Evolutionary conservation across 2,329 filamentous ascomycete genomes (phyloP).

Genomic region (Paradendryphiella salina): DNA sequence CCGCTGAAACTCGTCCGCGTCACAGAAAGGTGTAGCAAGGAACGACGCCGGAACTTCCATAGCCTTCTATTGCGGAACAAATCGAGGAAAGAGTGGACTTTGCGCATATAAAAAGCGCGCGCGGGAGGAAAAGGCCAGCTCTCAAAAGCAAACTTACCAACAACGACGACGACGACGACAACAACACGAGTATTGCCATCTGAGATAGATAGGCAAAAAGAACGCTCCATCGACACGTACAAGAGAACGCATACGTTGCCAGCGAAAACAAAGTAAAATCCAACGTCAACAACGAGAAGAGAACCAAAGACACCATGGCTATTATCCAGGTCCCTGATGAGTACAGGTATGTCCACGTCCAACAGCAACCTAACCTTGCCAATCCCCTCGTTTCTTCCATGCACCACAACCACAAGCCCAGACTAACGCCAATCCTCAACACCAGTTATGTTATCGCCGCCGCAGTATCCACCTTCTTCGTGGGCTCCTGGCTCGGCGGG

Average conservation of each 20-base stretch:
- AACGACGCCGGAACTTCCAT: background rate
- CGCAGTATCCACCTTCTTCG: constrained; percentile 58
- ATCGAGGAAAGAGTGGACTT: background rate
- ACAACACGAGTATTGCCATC: too few species aligned
- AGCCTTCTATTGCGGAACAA: too few species aligned
- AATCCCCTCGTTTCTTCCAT: background rate
- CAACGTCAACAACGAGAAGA: background rate
- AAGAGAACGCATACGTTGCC: background rate
- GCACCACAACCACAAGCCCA: background rate
- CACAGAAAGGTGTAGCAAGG: background rate
- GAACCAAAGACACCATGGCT: constrained; percentile 22
- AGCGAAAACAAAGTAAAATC: too few species aligned
- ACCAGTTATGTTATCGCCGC: constrained; percentile 60
- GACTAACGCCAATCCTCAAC: constrained; percentile 10
- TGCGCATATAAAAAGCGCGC: background rate
- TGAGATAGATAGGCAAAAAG: too few species aligned
- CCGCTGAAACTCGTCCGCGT: constrained; percentile 35
- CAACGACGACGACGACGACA: too few species aligned
- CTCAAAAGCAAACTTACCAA: too few species aligned
- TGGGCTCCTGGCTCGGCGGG: constrained; percentile 56
- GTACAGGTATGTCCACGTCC: constrained; percentile 36
- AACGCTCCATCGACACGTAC: background rate
- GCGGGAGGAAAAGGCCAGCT: too few species aligned
- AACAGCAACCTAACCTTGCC: background rate
- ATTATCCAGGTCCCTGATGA: constrained; percentile 31